Evolutionary conservation across 75 land plant genomes (phyloP), one percentile per base, ranked within the genome.

Genomic region (Larix kaempferi): DNA sequence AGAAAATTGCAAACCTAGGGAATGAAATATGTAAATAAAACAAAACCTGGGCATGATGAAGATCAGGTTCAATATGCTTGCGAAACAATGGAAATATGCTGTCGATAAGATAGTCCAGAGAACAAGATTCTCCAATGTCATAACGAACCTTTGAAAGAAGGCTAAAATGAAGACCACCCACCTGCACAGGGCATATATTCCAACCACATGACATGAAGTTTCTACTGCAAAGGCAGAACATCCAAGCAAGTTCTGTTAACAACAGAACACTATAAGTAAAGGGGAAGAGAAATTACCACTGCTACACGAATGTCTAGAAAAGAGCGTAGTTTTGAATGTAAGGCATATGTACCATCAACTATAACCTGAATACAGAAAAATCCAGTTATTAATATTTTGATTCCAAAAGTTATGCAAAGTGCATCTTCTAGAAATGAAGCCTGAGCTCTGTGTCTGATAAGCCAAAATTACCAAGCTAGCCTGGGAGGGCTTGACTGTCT

Each of bases 21-120:
- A 37, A 35, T n/a, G 44, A 25, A 78, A 58, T n/a, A 76, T 22
- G 21, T 22, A 44, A 8, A 74, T 39, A 77, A 13, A 41, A 64
- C 57, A n/a, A 55, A 60, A 98, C 99, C 98, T 98, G 99, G 12
- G 99, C 99, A 87, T 95, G 98, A 87, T 98, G 95, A 74, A 98
- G 92, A 82, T 98, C 99, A 72, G 99, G 98, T 83, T 98, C 99
- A 78, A 98, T 98, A 58, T 98, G 94, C 84, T 89, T 93, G 80
- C 99, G 88, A 81, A 98, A 98, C 76, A 92, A 81, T 57, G 99
- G 99, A 65, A 98, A 98, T 56, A 98, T 98, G 86, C 99, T 95
- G 79, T 98, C 99, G 71, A 95, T 92, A 33, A 98, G 92, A 75
- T 85, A 87, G 76, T 98, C 98, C 84, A 98, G 71, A 5, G 99